Conservation (phyloP, 192 early-diverging fungal genomes). For the Coemansia sp. region DNA sequence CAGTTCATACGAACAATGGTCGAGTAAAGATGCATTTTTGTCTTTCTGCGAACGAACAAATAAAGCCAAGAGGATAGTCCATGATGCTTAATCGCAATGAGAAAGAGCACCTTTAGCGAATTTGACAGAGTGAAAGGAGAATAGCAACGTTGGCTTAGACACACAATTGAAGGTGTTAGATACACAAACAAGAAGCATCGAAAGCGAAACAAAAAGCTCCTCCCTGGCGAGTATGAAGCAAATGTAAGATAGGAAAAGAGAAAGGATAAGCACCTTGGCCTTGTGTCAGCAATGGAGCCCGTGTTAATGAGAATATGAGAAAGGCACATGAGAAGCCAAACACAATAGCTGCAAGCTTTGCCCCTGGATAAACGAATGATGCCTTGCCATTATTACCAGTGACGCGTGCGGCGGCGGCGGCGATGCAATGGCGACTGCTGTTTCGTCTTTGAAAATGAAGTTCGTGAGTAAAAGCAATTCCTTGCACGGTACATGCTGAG, state of each 20-base stretch:
- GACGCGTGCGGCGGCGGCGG: background rate
- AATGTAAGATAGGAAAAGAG: background rate
- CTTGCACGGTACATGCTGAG: conserved; percentile 1
- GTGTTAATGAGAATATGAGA: conserved; percentile 10
- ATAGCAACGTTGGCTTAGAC: background rate
- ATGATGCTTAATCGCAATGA: background rate
- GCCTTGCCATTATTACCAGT: conserved; percentile 7
- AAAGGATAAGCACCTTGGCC: conserved; percentile 22
- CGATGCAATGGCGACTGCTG: background rate
- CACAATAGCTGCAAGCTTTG: conserved; percentile 5
- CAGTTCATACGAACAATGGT: background rate
- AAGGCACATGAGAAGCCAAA: conserved; percentile 6
- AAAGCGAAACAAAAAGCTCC: background rate
- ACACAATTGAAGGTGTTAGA: background rate
- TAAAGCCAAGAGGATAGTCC: background rate
- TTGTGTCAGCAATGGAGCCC: conserved; percentile 24
- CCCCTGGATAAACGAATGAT: background rate
- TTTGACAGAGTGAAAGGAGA: background rate
- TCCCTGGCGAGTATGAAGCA: background rate
- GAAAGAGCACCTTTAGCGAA: background rate
- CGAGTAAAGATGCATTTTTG: background rate
- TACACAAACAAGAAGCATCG: background rate
- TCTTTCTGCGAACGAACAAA: background rate
- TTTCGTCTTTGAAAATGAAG: background rate
- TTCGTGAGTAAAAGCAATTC: conserved; percentile 1